Base-by-base conservation (phyloP, 2,329 filamentous ascomycete species). In the Bipolaris bicolor region DNA sequence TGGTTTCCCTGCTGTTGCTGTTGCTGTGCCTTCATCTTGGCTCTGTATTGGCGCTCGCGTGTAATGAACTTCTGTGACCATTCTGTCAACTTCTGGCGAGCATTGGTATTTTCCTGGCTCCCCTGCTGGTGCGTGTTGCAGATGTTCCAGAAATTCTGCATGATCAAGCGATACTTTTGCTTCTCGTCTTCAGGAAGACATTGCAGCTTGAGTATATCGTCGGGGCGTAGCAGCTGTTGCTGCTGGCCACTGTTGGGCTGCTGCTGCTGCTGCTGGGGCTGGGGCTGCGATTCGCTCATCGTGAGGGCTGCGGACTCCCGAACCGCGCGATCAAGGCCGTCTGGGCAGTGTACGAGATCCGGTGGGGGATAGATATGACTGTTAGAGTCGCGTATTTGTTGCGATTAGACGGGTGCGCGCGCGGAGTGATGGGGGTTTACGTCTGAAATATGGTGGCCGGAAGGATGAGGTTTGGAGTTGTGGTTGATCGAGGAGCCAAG, bases 141-240 rank as follows among this genome's bases (percentile, higher is more conserved):
- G 31, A 79, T 72, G 29, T 80, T 79, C 84, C 84, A 88, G 48
- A 85, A 78, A 58, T 78, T 81, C 55, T 80, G 78, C 60, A 88
- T 80, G 18, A 82, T 77, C 47, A 79, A 75, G 55, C 82, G 82
- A 66, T 86, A 86, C 62, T 84, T 81, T 43, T 79, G 73, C 74
- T 86, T 87, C 64, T 84, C 80, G 47, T 81, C 75, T 7, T 84
- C 82, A 58, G 75, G 81, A 29, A 88, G 76, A 46, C 67, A 69
- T 37, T 68, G 64, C 2, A 76, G 69, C 62, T 70, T 75, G 10
- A 70, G 65, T 6, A 76, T 67, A 48, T 76, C 74, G 24, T 76
- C 74, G 7, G 72, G 63, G 16, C 70, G 73, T 39, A 76, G 64
- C 34, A 75, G 60, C 50, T 69, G 66, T 33, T 60, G 58, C 50